phyloP scores from a whole-genome alignment of 2,329 filamentous ascomycete species.

The Periconia sp. region DNA sequence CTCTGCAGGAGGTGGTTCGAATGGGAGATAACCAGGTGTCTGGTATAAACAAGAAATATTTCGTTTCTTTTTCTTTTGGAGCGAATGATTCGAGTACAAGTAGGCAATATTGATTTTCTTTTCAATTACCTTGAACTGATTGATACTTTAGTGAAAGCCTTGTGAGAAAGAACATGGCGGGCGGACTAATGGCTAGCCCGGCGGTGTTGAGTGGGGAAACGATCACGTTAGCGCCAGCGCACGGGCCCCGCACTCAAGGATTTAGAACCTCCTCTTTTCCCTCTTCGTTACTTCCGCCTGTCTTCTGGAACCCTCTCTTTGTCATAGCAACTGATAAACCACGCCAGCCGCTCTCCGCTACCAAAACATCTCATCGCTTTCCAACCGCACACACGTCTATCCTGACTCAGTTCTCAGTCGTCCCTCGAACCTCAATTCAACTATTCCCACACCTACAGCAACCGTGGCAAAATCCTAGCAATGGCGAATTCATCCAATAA shows the following conservation, averaged over 20 bases:
- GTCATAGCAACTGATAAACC: background rate
- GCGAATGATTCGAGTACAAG: too few species aligned
- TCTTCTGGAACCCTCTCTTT: background rate
- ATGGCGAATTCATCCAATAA: constrained; percentile 72
- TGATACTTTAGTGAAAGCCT: too few species aligned
- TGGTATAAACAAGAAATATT: too few species aligned
- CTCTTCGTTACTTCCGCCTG: background rate
- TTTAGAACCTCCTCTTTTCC: background rate
- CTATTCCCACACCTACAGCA: constrained; percentile 21
- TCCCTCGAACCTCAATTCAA: background rate
- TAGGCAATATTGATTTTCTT: too few species aligned
- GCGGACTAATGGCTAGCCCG: too few species aligned
- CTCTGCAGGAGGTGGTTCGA: too few species aligned
- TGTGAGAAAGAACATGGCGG: too few species aligned
- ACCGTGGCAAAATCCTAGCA: constrained; percentile 53
- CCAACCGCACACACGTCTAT: background rate
- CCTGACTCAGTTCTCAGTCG: background rate
- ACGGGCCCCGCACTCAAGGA: background rate
- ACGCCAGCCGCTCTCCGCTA: background rate
- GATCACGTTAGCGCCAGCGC: background rate
- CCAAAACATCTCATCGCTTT: background rate
- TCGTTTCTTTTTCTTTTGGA: too few species aligned
- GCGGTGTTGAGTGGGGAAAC: background rate
- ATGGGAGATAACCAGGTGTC: too few species aligned
- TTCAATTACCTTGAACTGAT: too few species aligned